Evolutionary conservation across 78 protist genomes (phyloP).

Genomic region (Creolimax fragrantissima): DNA sequence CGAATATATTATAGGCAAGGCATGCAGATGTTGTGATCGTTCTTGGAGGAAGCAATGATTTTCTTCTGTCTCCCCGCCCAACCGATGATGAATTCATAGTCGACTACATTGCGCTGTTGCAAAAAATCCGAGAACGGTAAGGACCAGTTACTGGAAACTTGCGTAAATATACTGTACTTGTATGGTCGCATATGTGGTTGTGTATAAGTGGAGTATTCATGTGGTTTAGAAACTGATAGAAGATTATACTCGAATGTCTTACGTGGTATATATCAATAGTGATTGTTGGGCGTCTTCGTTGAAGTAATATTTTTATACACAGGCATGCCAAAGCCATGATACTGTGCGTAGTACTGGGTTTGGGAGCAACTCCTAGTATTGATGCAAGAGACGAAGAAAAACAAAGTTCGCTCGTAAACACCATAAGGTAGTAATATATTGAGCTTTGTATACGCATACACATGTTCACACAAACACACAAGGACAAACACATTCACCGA

Average conservation of each 20-base stretch:
- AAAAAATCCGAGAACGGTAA: background rate
- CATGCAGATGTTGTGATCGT: background rate
- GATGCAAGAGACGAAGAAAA: background rate
- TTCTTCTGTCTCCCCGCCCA: background rate
- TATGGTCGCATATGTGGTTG: background rate
- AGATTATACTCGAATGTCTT: background rate
- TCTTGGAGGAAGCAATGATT: background rate
- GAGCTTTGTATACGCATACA: background rate
- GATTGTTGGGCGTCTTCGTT: background rate
- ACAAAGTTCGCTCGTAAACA: background rate
- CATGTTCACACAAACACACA: background rate
- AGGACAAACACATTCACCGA: background rate
- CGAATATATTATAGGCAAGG: background rate
- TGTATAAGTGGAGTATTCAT: background rate
- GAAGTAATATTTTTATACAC: too few species aligned
- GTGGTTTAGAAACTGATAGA: background rate
- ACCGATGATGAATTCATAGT: background rate
- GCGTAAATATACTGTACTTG: background rate
- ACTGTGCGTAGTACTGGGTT: background rate
- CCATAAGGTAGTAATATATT: background rate
- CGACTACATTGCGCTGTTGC: background rate
- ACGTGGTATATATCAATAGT: background rate
- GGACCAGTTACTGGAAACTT: background rate
- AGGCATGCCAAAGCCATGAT: background rate
- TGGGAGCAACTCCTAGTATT: background rate